Evolutionary conservation across 768 basidiomycete species (phyloP), one percentile per base, ranked within the genome.

Genomic region (Serendipita vermifera): DNA sequence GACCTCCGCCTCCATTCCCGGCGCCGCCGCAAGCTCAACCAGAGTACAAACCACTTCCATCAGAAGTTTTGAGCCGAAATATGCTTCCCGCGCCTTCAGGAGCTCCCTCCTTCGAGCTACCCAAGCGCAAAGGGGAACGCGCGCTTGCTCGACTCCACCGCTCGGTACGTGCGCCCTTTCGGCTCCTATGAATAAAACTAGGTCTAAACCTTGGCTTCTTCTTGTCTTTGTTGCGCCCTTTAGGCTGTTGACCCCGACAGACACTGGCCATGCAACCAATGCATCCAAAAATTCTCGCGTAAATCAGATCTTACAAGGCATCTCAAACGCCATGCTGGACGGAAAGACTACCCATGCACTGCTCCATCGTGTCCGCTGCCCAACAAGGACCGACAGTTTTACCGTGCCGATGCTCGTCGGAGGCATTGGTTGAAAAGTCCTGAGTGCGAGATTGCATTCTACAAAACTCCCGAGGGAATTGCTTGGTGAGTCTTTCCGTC

Each of bases 291-390:
- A 31, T 51, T 51, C 17, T 20, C 46, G 5, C 46, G 46, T n/a
- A 51, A 51, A n/a, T 51, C 46, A 11, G 46, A 51, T 27, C 27
- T 51, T 4, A 51, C 46, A n/a, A 20, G 46, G 7, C 46, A 51
- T 51, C 20, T 51, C 20, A 51, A 51, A 26, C 9, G 46, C n/a
- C 46, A 51, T 31, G 17, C 46, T 22, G 46, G 46, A n/a, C 17
- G n/a, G n/a, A 51, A 51, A n/a, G 46, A 51, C 46, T 51, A 51
- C 29, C 46, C 46, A 24, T 51, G 46, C 24, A 51, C 46, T 5
- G 27, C 17, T 27, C 46, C 46, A 31, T 22, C 9, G 9, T 51
- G 46, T n/a, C 46, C 46, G 32, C 32, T 51, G 2, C 46, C 46
- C 24, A 1, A 9, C n/a, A 15, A 22, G 9, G 46, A 51, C n/a